A percentile compares a stretch with the other conserved stretches of the same genome.
These are phyloP conservation scores for Trifolium pratense DNA, from an alignment of 306 rosid species.

Conservation along the genomic window DNA sequence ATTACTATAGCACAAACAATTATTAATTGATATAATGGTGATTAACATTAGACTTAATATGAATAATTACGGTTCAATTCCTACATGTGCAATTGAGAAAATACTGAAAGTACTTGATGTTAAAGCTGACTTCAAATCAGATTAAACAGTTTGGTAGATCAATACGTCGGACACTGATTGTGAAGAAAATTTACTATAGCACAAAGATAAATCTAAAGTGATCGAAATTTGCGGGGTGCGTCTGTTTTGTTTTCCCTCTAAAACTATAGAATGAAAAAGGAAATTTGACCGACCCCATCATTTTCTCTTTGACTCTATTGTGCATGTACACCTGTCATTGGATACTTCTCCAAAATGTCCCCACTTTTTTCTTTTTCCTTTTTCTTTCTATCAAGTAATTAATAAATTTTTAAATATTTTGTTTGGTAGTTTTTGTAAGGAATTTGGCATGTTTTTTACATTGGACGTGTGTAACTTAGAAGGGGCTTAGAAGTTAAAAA, in stretches of 20 bases:
- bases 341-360: constrained; percentile 35
- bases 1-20: no score
- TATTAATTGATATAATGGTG: no score
- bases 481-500: constrained; percentile 56
- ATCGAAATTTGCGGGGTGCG: constrained; percentile 39
- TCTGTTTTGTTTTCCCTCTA: not conserved
- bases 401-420: not conserved
- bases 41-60: no score
- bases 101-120: no score
- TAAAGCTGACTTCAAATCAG: no score
- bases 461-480: constrained; percentile 19
- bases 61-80: no score
- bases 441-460: not conserved
- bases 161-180: no score
- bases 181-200: no score
- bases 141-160: no score
- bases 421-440: constrained; percentile 10
- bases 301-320: constrained; percentile 56
- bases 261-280: not conserved
- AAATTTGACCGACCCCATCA: constrained; percentile 39
- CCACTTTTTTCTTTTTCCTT: constrained; percentile 23
- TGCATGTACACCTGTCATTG: constrained; percentile 45
- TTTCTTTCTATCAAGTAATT: not conserved
- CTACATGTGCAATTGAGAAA: no score
- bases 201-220: not conserved